Conservation (phyloP, 306 rosid genomes). For the Bauhinia variegata region DNA sequence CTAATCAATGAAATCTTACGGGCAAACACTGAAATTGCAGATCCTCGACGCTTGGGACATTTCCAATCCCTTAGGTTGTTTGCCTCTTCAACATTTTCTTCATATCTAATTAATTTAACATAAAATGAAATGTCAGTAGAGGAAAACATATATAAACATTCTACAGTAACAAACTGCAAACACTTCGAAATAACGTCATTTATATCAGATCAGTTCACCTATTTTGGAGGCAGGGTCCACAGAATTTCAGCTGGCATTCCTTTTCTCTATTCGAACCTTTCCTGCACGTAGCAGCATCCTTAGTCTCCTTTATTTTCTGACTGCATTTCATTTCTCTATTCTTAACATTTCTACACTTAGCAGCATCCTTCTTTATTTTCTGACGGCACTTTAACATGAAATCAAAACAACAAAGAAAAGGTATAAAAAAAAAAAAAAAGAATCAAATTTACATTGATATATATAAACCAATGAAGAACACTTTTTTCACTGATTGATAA, state of each 20-base stretch:
- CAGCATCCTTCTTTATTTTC: slow-evolving; percentile 62
- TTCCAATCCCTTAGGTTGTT: slow-evolving; percentile 49
- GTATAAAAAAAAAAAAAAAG: too few relatives aligned
- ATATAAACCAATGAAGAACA: too few relatives aligned
- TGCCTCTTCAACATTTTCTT: slow-evolving; percentile 64
- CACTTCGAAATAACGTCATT: neutral
- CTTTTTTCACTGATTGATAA: too few relatives aligned
- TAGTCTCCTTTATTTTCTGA: slow-evolving; percentile 68
- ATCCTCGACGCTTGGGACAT: slow-evolving; percentile 78
- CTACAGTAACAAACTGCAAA: neutral
- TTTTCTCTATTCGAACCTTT: slow-evolving; percentile 32
- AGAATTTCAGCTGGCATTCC: slow-evolving; percentile 55
- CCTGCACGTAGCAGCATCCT: slow-evolving; percentile 61
- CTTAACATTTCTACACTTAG: slow-evolving; percentile 53
- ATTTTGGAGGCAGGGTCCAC: slow-evolving; percentile 71
- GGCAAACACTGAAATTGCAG: slow-evolving; percentile 84
- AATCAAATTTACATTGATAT: too few relatives aligned
- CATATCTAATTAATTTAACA: slow-evolving; percentile 61
- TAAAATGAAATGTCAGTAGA: slow-evolving; percentile 7
- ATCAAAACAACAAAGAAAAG: too few relatives aligned
- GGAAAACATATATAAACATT: slow-evolving; percentile 1
- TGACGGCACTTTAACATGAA: slow-evolving; percentile 64
- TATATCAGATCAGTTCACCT: slow-evolving; percentile 48
- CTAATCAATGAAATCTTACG: slow-evolving; percentile 46
- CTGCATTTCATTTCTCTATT: too few relatives aligned